These are phyloP conservation scores for Globisporangium splendens DNA, from an alignment of 352 stramenopile species.

Conservation along the genomic window DNA sequence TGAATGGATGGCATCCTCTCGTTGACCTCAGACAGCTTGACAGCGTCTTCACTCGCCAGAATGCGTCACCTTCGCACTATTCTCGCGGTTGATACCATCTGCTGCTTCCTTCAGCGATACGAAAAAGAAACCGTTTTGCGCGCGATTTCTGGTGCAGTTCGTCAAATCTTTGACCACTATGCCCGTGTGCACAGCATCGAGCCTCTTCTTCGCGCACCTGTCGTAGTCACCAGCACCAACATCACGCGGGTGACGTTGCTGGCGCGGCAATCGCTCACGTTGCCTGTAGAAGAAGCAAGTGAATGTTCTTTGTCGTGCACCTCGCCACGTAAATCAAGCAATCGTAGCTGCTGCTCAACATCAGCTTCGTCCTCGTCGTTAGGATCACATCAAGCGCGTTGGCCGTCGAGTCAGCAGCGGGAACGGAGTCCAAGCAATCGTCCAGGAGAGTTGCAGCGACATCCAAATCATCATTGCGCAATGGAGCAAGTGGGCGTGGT, in stretches of 20 bases:
- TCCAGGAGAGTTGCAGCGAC: no score
- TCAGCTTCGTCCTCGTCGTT: background rate
- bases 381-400: background rate
- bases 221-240: constrained; percentile 15
- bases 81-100: constrained; percentile 17
- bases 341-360: background rate
- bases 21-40: background rate
- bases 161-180: constrained; percentile 11
- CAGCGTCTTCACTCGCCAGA: background rate
- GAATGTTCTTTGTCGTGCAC: background rate
- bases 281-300: background rate
- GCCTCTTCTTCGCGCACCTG: constrained; percentile 2
- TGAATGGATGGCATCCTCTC: background rate
- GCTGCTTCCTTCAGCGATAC: constrained; percentile 10
- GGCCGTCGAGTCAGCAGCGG: background rate
- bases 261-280: background rate
- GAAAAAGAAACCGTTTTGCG: background rate
- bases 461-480: no score
- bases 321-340: no score
- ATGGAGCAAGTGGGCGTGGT: no score
- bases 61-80: constrained; percentile 14
- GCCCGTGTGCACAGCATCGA: constrained; percentile 10
- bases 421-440: background rate
- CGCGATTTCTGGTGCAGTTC: constrained; percentile 10
- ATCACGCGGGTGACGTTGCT: constrained; percentile 10